Base-by-base conservation (phyloP, 163 green algal species). In the Scenedesmus sp. region DNA sequence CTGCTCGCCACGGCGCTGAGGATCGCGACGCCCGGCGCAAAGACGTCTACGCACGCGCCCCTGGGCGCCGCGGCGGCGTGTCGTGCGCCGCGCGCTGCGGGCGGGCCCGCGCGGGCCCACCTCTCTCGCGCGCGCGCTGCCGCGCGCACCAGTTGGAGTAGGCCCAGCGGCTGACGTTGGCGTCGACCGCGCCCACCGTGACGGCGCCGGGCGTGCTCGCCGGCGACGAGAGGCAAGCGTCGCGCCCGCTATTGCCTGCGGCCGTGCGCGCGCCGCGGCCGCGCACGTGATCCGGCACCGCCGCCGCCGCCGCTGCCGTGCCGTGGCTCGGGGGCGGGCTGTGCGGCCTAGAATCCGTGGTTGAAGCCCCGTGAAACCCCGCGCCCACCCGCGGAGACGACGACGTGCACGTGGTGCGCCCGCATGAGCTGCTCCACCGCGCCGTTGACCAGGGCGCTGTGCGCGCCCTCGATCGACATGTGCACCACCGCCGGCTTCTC, bases 11-110 rank as follows among this genome's bases (percentile, higher is more conserved):
- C 70, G 0, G 92, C 92, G 15, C 60, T 84, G 3, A 91, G 34
- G 34, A 96, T 90, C 39, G 70, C 73, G 2, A 84, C 81, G 1
- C 92, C 92, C 0, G 92, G 92, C 4, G 92, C 92, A 75, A 88
- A 91, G n/a, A 96, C 70, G 60, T 93, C 89, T 64, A 96, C 87
- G 83, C 92, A 96, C 7, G 81, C 60, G 11, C 92, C 92, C 85
- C 84, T 89, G 56, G 3, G 57, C 15, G 58, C 39, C 6, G 39
- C 10, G 39, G n/a, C n/a, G n/a, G n/a, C n/a, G n/a, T n/a, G n/a
- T n/a, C n/a, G n/a, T n/a, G n/a, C n/a, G n/a, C n/a, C n/a, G n/a
- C n/a, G n/a, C n/a, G n/a, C n/a, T n/a, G n/a, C n/a, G n/a, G n/a
- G n/a, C n/a, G n/a, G n/a, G n/a, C n/a, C n/a, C n/a, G n/a, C n/a